Base-by-base conservation (phyloP, 768 basidiomycete species). In the Kwoniella shandongensis region DNA sequence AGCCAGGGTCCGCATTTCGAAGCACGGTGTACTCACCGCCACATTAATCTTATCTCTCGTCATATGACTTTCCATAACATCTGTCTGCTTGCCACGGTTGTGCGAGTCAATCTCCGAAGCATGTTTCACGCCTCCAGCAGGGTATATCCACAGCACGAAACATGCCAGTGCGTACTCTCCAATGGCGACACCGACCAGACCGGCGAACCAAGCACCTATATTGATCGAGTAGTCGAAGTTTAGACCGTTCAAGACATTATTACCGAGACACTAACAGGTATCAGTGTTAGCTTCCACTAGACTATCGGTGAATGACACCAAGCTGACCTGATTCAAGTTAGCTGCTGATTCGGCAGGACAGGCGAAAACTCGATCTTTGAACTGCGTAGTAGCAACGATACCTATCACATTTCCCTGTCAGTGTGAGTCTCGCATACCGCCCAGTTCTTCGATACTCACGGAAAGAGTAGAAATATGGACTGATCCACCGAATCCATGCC, bases 401-500 rank as follows among this genome's bases (percentile, higher is more conserved):
- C 65, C 68, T 70, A n/a, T n/a, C n/a, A n/a, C 7, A 6, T 13
- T 7, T 41, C 15, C 7, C 40, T 7, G 15, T 15, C 29, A 13
- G 35, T 12, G n/a, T 51, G 3, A 39, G 49, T 22, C 49, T 13
- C 47, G 11, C 10, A n/a, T 12, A 30, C 20, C 20, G 15, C 47
- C 29, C 5, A 25, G 15, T 10, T 26, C 7, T 41, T 8, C 49
- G 40, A 27, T 8, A 59, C 67, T 39, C n/a, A 68, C 74, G 63
- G 56, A 70, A 76, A 4, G 68, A 76, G 59, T 79, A 80, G 62
- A 78, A 81, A 50, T 79, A 78, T 0, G 78, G 76, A 7, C 73
- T 73, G 49, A 80, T 70, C 70, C 76, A 81, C 17, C 76, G 62
- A 20, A 79, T 70, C 80, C 80, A 81, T 3, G 65, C 51, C 18